These are phyloP conservation scores for Xylaria venustula DNA, from an alignment of 495 filamentous ascomycete genomes.

Conservation along the genomic window DNA sequence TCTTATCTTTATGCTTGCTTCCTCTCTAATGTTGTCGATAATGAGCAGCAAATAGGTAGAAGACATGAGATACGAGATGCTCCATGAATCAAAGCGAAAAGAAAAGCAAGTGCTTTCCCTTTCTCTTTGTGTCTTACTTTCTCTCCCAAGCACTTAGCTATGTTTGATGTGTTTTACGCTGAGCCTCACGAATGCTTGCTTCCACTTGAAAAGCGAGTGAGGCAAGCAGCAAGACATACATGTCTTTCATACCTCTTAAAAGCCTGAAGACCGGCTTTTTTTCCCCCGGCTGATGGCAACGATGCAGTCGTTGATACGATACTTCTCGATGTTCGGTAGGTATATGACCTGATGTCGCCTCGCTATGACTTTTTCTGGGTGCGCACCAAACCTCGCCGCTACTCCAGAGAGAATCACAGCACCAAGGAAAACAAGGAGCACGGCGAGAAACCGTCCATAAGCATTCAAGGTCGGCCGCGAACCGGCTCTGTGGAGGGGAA, in stretches of 20 bases:
- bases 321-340: not conserved
- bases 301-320: not conserved
- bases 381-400: conserved; percentile 1
- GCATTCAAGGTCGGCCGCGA: not conserved
- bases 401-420: not conserved
- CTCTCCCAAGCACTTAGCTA: too few relatives aligned
- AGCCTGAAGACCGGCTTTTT: not conserved
- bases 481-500: not conserved
- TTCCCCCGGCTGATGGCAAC: not conserved
- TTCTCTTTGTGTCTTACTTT: not conserved
- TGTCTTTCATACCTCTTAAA: not conserved
- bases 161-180: not conserved
- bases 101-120: not conserved
- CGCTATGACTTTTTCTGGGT: conserved; percentile 10
- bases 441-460: not conserved
- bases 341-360: not conserved
- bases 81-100: not conserved
- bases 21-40: too few relatives aligned
- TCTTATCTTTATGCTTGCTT: too few relatives aligned
- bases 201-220: not conserved
- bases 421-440: not conserved
- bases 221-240: not conserved
- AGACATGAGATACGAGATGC: not conserved
- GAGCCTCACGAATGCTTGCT: not conserved
- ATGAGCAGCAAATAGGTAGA: too few relatives aligned